Evolutionary conservation across 2,329 filamentous ascomycete species (phyloP).

Genomic region (Monosporascus ibericus): DNA sequence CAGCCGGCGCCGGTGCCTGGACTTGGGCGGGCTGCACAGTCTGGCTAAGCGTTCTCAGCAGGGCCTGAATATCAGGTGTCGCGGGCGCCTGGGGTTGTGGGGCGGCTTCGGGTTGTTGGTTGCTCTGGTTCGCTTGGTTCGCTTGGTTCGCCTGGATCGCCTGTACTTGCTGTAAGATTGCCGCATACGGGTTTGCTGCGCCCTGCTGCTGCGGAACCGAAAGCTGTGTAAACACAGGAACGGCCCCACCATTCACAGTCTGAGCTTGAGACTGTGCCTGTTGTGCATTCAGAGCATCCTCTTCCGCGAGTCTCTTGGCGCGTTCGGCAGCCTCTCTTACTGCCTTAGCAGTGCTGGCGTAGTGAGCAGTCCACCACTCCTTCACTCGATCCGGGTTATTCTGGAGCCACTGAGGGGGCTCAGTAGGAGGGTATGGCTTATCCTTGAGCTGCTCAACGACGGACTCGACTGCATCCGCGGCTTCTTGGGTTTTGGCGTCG

Average conservation of each 20-base stretch:
- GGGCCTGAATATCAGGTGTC: slow-evolving; percentile 18
- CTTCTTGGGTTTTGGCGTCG: slow-evolving; percentile 37
- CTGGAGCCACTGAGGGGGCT: slow-evolving; percentile 47
- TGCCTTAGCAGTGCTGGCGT: slow-evolving; percentile 31
- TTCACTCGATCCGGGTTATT: slow-evolving; percentile 39
- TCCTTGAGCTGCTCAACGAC: slow-evolving; percentile 35
- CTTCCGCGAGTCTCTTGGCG: slow-evolving; percentile 28
- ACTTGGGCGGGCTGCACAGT: slow-evolving; percentile 2
- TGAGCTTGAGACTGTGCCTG: slow-evolving; percentile 11
- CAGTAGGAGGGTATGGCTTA: slow-evolving; percentile 42
- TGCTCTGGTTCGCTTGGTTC: slow-evolving; percentile 11
- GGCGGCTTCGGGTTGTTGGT: slow-evolving; percentile 8
- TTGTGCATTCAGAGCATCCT: slow-evolving; percentile 20
- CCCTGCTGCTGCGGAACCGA: slow-evolving; percentile 5
- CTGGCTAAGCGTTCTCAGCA: slow-evolving; percentile 19
- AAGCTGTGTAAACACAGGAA: too few relatives aligned
- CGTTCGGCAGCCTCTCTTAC: slow-evolving; percentile 33
- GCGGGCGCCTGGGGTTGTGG: slow-evolving; percentile 12
- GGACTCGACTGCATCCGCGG: slow-evolving; percentile 36
- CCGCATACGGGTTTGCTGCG: slow-evolving; percentile 13
- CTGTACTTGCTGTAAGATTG: slow-evolving; percentile 21
- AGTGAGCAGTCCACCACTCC: slow-evolving; percentile 48
- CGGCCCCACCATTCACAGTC: too few relatives aligned
- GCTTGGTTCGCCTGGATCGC: slow-evolving; percentile 15
- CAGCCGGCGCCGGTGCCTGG: slow-evolving; percentile 1